Base-by-base conservation (phyloP, 805 yeast species). In the Isabelozyma rhagii region DNA sequence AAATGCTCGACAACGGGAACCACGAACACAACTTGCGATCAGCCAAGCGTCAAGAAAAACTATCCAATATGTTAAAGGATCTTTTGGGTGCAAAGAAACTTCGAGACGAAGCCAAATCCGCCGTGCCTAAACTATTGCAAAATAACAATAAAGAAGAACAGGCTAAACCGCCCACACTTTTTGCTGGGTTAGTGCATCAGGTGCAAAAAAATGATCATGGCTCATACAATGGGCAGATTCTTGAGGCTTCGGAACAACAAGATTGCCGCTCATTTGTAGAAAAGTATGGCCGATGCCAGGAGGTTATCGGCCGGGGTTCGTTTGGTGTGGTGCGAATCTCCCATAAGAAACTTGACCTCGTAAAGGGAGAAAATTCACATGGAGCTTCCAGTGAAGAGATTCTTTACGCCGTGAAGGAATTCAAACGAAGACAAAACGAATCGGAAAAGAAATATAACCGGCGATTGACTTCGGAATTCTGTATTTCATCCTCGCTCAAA, bases 281-380 rank as follows among this genome's bases (percentile, higher is more conserved):
- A 58, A 88, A 92, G 64, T 93, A 93, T 66, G 99, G 99, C 41
- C 80, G 87, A 47, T 93, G 98, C 66, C 97, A 90, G 68, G 98
- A 93, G 65, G 89, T 92, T 44, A 81, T 94, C 54, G 99, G 99
- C 25, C 80, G 88, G 46, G 98, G 98, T 17, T 84, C 97, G 0
- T 93, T 88, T 72, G 99, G 99, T 15, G 89, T 90, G 43, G 98
- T 93, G 17, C 77, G 97, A 52, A 82, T 94, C 5, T 80, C 96
- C 6, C 97, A 92, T 72, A 86, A 86, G 64, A 83, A 80, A 59
- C 55, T 70, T 8, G 57, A 47, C 11, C 46, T 44, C n/a, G 50
- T 45, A 3, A 44, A 48, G 17, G 39, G 51, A 29, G 38, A 49
- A 3, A 54, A 54, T 21, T 40, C 53, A 9, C 43, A 43, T 3